Conservation (phyloP, 2,329 filamentous ascomycete genomes). For the Beauveria asiatica region DNA sequence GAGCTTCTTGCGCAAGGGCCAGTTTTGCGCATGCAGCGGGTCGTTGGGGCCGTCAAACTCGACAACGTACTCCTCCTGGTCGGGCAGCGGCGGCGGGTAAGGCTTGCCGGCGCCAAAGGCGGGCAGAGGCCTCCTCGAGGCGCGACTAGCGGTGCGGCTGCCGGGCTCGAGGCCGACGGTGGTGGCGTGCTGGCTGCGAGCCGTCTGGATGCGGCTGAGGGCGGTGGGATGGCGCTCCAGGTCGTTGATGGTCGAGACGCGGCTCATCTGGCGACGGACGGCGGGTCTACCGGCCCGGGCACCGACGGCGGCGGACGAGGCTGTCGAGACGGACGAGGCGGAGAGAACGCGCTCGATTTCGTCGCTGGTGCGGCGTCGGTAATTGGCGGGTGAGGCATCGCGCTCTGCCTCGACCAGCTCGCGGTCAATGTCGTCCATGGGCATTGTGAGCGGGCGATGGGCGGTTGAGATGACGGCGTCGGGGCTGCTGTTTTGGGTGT, state of each 20-base stretch:
- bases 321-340: conserved; percentile 41
- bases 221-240: conserved; percentile 62
- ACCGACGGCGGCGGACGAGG: conserved; percentile 24
- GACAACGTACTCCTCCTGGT: conserved; percentile 69
- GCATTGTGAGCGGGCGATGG: conserved; percentile 20
- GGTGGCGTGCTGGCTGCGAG: conserved; percentile 58
- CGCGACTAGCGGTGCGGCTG: conserved; percentile 32
- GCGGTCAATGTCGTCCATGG: conserved; percentile 45
- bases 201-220: conserved; percentile 63
- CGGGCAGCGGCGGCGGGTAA: conserved; percentile 61
- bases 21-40: conserved; percentile 80
- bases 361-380: conserved; percentile 34
- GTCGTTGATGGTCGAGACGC: conserved; percentile 56
- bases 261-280: conserved; percentile 43
- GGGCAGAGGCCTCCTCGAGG: conserved; percentile 53
- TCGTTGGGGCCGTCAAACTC: conserved; percentile 80
- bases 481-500: not conserved
- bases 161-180: conserved; percentile 53
- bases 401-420: conserved; percentile 46
- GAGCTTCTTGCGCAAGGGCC: conserved; percentile 71
- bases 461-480: not conserved
- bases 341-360: conserved; percentile 55
- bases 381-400: conserved; percentile 38
- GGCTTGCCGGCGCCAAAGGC: conserved; percentile 66
- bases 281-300: conserved; percentile 24